A percentile compares a stretch with the other conserved stretches of the same genome.
These are phyloP conservation scores for Proliferodiscus dingleyae DNA, from an alignment of 2,329 filamentous ascomycete genomes.

Conservation along the genomic window DNA sequence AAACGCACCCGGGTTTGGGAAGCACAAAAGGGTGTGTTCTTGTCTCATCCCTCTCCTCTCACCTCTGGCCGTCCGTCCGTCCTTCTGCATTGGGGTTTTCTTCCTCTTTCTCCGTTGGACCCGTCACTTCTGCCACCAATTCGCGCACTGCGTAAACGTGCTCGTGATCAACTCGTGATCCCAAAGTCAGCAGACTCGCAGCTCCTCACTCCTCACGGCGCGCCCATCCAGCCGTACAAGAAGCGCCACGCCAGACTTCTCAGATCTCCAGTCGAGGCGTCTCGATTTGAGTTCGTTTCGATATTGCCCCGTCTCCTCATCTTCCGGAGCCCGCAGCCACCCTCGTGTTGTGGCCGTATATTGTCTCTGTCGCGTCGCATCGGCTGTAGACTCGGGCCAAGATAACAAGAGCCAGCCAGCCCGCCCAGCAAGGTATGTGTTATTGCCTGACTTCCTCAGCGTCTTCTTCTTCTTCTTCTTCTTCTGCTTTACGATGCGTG, in stretches of 20 bases:
- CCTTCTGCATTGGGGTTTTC: constrained; percentile 2
- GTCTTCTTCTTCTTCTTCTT: constrained; percentile 3
- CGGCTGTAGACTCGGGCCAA: constrained; percentile 3
- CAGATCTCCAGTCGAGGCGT: constrained; percentile 3
- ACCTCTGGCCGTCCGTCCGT: constrained; percentile 4
- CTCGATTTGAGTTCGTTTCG: constrained; percentile 6
- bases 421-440: constrained; percentile 18
- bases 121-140: constrained; percentile 9
- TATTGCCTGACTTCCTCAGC: constrained; percentile 11
- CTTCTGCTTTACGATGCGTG: background rate
- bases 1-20: background rate
- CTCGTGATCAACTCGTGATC: constrained; percentile 22
- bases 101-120: background rate
- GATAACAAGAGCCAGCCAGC: constrained; percentile 10
- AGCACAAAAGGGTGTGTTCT: constrained; percentile 16
- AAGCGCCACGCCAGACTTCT: constrained; percentile 6
- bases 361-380: constrained; percentile 18
- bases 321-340: constrained; percentile 3
- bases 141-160: constrained; percentile 3
- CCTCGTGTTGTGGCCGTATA: constrained; percentile 12
- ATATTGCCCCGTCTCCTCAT: constrained; percentile 2
- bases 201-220: background rate
- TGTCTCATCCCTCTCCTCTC: constrained; percentile 9
- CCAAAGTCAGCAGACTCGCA: constrained; percentile 22
- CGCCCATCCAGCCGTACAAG: constrained; percentile 15